These are phyloP conservation scores for Starmerella scarabaei DNA, from an alignment of 805 yeast species.

Conservation along the genomic window DNA sequence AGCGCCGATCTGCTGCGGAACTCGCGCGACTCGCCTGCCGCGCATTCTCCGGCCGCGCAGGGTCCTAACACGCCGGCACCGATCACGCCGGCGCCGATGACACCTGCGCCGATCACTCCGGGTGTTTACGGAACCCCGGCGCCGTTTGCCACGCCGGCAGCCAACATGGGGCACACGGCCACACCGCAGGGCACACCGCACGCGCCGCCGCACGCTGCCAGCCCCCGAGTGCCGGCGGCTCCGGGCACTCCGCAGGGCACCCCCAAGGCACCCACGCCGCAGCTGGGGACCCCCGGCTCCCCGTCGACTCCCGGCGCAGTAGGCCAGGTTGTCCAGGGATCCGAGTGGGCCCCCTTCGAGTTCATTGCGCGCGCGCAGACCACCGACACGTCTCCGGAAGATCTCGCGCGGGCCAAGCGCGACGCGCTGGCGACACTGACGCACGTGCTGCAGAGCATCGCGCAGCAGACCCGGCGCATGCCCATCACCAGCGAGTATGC, in stretches of 20 bases:
- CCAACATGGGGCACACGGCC: neutral
- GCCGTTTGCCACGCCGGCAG: neutral
- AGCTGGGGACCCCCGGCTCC: neutral
- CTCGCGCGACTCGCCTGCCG: too few relatives aligned
- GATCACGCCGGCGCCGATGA: neutral
- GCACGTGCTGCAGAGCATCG: slow-evolving; percentile 35
- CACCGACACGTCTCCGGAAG: slow-evolving; percentile 5
- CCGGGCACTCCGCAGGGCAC: neutral
- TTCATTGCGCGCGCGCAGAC: slow-evolving; percentile 17
- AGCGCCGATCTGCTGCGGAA: too few relatives aligned
- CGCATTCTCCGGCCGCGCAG: too few relatives aligned
- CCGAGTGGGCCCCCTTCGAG: slow-evolving; percentile 24
- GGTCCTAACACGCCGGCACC: too few relatives aligned
- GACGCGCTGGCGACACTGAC: slow-evolving; percentile 30
- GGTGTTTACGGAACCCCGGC: neutral
- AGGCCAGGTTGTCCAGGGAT: neutral
- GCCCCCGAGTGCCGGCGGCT: neutral
- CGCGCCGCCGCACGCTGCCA: too few relatives aligned
- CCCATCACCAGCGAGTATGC: slow-evolving; percentile 53
- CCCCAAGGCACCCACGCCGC: neutral
- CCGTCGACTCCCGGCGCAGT: neutral
- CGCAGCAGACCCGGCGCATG: slow-evolving; percentile 35
- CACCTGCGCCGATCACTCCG: neutral
- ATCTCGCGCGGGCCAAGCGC: slow-evolving; percentile 9
- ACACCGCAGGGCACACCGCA: neutral